A percentile compares a stretch with the other conserved stretches of the same genome.
phyloP scores from a whole-genome alignment of 805 yeast species.

The Wickerhamiella australiensis region DNA sequence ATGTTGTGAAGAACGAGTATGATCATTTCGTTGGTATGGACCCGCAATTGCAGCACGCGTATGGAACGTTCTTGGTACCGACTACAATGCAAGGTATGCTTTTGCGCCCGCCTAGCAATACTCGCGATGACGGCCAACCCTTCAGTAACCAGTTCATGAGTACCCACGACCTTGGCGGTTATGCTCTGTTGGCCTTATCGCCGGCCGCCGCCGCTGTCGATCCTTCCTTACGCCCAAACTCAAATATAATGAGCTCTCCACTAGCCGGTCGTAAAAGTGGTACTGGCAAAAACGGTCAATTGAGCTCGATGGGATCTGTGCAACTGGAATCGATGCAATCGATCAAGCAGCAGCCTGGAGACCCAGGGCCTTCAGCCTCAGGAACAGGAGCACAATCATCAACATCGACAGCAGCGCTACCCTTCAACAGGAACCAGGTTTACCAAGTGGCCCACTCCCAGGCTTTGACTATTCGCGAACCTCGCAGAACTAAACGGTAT shows the following conservation, averaged over 20 bases:
- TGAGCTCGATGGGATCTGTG: background rate
- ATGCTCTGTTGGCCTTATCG: background rate
- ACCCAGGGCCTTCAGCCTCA: too few species aligned
- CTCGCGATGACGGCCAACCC: background rate
- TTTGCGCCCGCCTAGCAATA: background rate
- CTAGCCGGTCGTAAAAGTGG: background rate
- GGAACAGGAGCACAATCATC: too few species aligned
- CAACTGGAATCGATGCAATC: background rate
- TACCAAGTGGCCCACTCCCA: background rate
- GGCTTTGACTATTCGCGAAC: background rate
- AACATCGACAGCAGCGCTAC: too few species aligned
- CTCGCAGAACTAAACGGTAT: constrained; percentile 7
- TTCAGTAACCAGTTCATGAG: constrained; percentile 1
- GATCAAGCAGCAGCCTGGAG: too few species aligned
- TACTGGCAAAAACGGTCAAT: background rate
- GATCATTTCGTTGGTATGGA: background rate
- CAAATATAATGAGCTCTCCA: background rate
- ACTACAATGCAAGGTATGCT: background rate
- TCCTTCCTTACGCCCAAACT: background rate
- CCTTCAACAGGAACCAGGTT: too few species aligned
- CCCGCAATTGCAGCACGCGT: background rate
- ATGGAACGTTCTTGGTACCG: background rate
- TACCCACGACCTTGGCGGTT: background rate
- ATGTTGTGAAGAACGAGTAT: background rate
- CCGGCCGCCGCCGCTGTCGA: background rate